phyloP scores from a whole-genome alignment of 495 filamentous ascomycete genomes.

The Aspergillus leporis region DNA sequence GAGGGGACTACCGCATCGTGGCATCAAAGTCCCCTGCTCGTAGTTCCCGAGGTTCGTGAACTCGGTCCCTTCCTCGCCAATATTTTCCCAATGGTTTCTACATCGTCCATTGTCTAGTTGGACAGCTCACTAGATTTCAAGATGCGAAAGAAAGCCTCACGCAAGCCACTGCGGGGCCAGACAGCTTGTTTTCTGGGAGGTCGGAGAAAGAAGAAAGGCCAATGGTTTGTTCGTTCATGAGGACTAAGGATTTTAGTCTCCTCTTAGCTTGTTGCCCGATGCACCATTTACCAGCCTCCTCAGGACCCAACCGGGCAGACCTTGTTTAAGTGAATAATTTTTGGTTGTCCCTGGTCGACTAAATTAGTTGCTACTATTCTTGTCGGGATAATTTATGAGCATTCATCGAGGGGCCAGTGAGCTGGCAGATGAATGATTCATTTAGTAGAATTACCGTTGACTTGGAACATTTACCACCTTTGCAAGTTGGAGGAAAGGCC shows the following conservation, averaged over 20 bases:
- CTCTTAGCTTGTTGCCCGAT: slow-evolving; percentile 17
- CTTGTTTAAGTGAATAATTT: neutral
- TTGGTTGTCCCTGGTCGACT: neutral
- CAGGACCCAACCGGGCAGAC: slow-evolving; percentile 13
- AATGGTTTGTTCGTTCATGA: neutral
- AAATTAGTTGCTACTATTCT: neutral
- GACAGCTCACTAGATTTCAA: slow-evolving; percentile 1
- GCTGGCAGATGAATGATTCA: neutral
- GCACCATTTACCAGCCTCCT: slow-evolving; percentile 10
- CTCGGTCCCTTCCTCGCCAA: neutral
- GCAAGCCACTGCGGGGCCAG: neutral
- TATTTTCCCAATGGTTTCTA: neutral
- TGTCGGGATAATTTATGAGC: neutral
- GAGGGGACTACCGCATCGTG: neutral
- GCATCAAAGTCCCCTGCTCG: neutral
- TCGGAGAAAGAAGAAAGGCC: neutral
- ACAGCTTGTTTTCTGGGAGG: slow-evolving; percentile 1
- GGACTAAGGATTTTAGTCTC: neutral
- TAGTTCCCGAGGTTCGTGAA: neutral
- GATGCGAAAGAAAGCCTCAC: slow-evolving; percentile 1
- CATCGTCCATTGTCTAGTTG: neutral
- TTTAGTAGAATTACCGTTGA: neutral
- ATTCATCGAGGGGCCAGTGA: neutral
- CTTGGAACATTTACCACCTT: too few relatives aligned
- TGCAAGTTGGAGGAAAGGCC: too few relatives aligned